Evolutionary conservation across 345 rosid species (phyloP).

Genomic region (Citrus sp.): DNA sequence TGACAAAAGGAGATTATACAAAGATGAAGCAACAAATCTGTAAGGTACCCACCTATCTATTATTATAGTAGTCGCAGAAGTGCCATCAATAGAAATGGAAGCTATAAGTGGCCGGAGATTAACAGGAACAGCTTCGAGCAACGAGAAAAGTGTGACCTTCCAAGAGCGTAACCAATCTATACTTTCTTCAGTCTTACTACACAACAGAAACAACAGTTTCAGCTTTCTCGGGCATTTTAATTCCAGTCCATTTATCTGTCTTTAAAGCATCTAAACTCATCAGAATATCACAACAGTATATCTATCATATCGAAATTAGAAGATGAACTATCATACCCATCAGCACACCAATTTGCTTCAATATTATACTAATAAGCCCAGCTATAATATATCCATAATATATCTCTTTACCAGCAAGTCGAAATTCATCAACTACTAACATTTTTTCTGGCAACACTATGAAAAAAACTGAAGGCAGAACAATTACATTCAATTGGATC

Average conservation of each 20-base stretch:
- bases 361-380: background rate
- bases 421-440: background rate
- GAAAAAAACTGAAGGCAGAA: background rate
- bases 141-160: conserved; percentile 60
- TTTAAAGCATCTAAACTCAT: background rate
- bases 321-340: background rate
- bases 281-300: background rate
- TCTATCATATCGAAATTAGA: background rate
- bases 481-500: background rate
- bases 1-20: background rate
- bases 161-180: conserved; percentile 78
- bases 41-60: conserved; percentile 52
- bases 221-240: conserved; percentile 5
- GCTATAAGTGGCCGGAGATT: conserved; percentile 50
- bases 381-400: background rate
- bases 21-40: background rate
- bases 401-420: background rate
- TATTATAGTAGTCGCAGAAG: conserved; percentile 87
- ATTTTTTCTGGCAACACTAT: background rate
- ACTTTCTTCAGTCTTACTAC: conserved; percentile 72
- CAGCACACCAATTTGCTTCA: background rate
- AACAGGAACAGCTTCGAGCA: conserved; percentile 71
- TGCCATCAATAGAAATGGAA: conserved; percentile 84
- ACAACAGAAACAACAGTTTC: conserved; percentile 41
- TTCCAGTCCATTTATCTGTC: background rate